Conservation (phyloP, 306 rosid species). For the Elaeagnus macrophylla region DNA sequence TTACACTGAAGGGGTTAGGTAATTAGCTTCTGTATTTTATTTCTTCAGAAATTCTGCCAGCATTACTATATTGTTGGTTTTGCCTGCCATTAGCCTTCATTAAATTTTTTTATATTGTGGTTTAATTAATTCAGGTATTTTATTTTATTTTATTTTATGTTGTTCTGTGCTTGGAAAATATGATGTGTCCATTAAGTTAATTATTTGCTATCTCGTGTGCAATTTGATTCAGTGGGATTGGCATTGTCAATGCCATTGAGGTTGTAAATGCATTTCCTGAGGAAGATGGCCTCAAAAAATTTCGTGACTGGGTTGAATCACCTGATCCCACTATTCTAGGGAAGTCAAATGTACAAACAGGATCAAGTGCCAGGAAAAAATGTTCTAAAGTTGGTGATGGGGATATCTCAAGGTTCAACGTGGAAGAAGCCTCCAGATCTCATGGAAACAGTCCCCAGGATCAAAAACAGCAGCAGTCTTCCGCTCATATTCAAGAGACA, state of each 20-base stretch:
- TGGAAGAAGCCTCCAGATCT: constrained; percentile 26
- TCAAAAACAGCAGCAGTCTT: constrained; percentile 37
- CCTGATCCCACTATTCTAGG: constrained; percentile 91
- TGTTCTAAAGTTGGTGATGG: constrained; percentile 41
- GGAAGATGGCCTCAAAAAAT: constrained; percentile 70
- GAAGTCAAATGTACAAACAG: constrained; percentile 38
- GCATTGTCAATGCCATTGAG: constrained; percentile 96
- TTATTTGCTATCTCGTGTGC: background rate
- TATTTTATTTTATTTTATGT: background rate
- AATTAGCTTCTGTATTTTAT: constrained; percentile 12
- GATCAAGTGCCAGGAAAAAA: constrained; percentile 38
- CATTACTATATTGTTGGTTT: constrained; percentile 9
- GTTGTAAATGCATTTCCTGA: constrained; percentile 88
- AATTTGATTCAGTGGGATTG: constrained; percentile 70
- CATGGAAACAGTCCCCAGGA: constrained; percentile 28
- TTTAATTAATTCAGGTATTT: constrained; percentile 2
- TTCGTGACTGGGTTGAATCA: constrained; percentile 89
- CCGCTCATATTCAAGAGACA: constrained; percentile 25
- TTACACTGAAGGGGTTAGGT: constrained; percentile 97
- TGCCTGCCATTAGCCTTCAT: constrained; percentile 9
- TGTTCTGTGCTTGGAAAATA: background rate
- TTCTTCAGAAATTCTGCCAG: constrained; percentile 22
- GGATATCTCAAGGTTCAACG: constrained; percentile 11
- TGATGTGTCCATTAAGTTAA: background rate
- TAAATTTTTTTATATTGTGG: background rate